Percentiles rank a stretch among this genome's conserved stretches.
Evolutionary conservation across 176 grass and related monocot species (phyloP).

Genomic region (Aegilops umbellulata): DNA sequence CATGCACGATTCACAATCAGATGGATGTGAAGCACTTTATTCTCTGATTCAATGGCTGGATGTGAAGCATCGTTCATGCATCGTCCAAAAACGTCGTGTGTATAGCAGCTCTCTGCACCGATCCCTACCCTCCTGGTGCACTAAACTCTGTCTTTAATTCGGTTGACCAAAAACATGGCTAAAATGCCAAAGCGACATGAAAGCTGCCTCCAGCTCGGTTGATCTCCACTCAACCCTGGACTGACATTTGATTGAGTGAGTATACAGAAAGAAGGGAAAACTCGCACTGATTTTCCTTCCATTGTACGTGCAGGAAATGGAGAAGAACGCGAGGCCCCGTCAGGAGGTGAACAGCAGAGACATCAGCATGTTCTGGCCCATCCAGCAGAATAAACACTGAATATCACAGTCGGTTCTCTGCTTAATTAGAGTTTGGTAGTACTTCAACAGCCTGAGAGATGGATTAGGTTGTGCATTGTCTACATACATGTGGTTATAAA

Average conservation of each 20-base stretch:
- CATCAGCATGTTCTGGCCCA: slow-evolving; percentile 39
- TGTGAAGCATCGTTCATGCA: too few species aligned
- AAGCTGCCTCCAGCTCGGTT: too few species aligned
- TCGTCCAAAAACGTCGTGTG: too few species aligned
- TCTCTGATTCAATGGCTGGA: too few species aligned
- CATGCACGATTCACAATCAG: too few species aligned
- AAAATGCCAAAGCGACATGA: too few species aligned
- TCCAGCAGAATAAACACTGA: background rate
- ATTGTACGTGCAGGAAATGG: slow-evolving; percentile 25
- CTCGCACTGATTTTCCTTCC: background rate
- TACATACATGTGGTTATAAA: too few species aligned
- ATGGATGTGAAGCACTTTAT: too few species aligned
- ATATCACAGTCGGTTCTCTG: background rate
- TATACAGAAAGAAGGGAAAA: background rate
- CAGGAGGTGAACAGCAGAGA: slow-evolving; percentile 48
- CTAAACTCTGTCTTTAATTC: too few species aligned
- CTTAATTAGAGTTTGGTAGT: background rate
- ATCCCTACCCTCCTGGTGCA: background rate
- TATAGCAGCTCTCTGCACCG: too few species aligned
- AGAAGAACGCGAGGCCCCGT: slow-evolving; percentile 62
- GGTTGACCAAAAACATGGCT: background rate
- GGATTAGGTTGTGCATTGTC: too few species aligned
- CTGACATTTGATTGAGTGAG: background rate
- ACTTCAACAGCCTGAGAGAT: too few species aligned
- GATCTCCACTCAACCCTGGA: background rate